Conservation (phyloP, 108 stramenopile species). For the Epithemia pelagica region DNA sequence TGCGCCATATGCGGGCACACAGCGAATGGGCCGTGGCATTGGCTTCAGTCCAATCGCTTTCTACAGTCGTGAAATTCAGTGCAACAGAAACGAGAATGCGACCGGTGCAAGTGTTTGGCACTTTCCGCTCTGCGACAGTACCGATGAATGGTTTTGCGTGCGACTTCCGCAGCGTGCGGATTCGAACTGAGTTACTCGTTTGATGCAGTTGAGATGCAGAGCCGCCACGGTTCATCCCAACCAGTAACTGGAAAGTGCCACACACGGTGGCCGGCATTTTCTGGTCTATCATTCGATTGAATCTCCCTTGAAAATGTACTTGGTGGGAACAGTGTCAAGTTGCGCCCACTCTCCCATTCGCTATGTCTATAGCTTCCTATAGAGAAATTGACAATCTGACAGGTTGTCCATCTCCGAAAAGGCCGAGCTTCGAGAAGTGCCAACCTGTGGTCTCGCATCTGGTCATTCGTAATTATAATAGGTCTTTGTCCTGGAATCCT, state of each 20-base stretch:
- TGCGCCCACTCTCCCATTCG: conserved; percentile 47
- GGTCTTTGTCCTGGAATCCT: conserved; percentile 49
- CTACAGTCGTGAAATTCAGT: conserved; percentile 85
- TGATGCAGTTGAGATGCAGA: conserved; percentile 20
- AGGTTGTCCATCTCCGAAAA: conserved; percentile 82
- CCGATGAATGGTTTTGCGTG: conserved; percentile 15
- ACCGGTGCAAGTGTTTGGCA: conserved; percentile 52
- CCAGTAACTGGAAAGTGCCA: conserved; percentile 74
- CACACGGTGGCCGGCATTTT: conserved; percentile 17
- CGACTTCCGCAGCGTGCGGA: neutral
- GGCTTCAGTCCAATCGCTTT: conserved; percentile 70
- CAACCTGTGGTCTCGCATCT: conserved; percentile 81
- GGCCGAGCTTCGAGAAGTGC: conserved; percentile 68
- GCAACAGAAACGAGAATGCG: conserved; percentile 20
- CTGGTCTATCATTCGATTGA: conserved; percentile 46
- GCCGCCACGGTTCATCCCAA: conserved; percentile 31
- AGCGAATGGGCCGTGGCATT: conserved; percentile 52
- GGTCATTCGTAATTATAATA: conserved; percentile 77
- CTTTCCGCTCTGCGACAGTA: conserved; percentile 49
- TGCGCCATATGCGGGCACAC: conserved; percentile 57
- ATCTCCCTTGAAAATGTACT: conserved; percentile 81
- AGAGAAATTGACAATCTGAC: conserved; percentile 69
- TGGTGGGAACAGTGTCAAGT: conserved; percentile 56
- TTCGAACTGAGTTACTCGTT: neutral
- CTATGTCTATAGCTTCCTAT: conserved; percentile 61